phyloP scores from a whole-genome alignment of 2,329 filamentous ascomycete genomes.

The Curvularia lunata region DNA sequence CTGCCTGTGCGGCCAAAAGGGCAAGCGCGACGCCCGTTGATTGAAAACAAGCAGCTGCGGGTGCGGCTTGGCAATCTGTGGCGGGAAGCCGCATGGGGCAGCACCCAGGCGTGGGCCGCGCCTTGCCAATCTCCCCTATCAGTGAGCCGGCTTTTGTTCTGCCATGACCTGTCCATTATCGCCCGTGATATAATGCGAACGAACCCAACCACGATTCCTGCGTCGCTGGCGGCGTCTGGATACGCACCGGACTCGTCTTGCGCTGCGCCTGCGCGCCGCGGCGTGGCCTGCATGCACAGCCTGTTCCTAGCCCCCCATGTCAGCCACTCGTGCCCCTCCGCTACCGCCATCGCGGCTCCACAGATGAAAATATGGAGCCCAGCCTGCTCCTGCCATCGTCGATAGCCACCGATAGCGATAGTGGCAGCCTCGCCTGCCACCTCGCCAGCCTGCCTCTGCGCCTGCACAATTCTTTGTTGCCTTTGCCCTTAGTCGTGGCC shows the following conservation, averaged over 20 bases:
- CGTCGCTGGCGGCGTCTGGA: background rate
- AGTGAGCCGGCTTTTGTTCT: background rate
- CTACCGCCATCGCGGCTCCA: constrained; percentile 13
- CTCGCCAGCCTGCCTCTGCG: no score
- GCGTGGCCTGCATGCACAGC: background rate
- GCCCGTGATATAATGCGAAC: no score
- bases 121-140: constrained; percentile 13
- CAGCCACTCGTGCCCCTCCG: constrained; percentile 5
- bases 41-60: constrained; percentile 13
- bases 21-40: constrained; percentile 1
- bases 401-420: background rate
- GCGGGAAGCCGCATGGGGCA: constrained; percentile 12
- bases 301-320: constrained; percentile 5
- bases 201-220: no score
- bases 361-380: constrained; percentile 1
- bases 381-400: background rate
- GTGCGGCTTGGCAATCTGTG: constrained; percentile 7
- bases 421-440: no score
- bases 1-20: background rate
- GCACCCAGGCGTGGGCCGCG: constrained; percentile 2
- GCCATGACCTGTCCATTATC: background rate
- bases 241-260: background rate
- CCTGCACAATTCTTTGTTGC: background rate
- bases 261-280: background rate
- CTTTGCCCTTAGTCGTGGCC: background rate